Evolutionary conservation across 208 protist species (phyloP).

Genomic region (Acanthamoeba divionensis): DNA sequence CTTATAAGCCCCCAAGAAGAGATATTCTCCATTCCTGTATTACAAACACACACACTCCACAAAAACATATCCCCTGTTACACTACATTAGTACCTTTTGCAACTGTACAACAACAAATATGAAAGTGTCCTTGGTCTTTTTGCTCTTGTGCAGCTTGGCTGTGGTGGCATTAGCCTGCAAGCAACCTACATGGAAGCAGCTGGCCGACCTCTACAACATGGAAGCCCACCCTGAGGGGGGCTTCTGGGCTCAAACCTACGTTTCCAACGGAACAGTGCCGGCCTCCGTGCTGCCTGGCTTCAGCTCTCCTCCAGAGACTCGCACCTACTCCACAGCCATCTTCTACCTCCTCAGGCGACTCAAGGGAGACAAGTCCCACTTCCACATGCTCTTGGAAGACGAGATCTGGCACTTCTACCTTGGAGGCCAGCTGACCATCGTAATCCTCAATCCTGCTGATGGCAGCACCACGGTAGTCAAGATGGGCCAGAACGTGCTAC

Average conservation of each 20-base stretch:
- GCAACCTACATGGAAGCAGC: conserved; percentile 35
- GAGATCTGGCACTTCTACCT: conserved; percentile 47
- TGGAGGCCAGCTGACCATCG: conserved; percentile 6
- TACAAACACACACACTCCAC: too few relatives aligned
- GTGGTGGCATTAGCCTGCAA: too few relatives aligned
- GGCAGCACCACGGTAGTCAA: background rate
- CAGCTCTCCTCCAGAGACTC: background rate
- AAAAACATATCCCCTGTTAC: too few relatives aligned
- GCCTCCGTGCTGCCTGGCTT: conserved; percentile 13
- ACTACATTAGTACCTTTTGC: too few relatives aligned
- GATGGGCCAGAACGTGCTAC: background rate
- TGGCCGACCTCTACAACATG: background rate
- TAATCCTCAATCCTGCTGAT: background rate
- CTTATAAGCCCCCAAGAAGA: too few relatives aligned
- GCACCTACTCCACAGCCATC: conserved; percentile 28
- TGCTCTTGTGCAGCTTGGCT: too few relatives aligned
- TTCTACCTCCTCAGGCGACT: background rate
- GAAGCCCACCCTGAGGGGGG: conserved; percentile 11
- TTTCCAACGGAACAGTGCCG: background rate
- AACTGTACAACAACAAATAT: too few relatives aligned
- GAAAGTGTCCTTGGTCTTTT: too few relatives aligned
- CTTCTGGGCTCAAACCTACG: conserved; percentile 13
- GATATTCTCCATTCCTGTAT: too few relatives aligned
- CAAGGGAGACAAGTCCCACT: background rate
- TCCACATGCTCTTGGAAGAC: conserved; percentile 27